Conservation (phyloP, 495 filamentous ascomycete species). For the Pyronema omphalodes region DNA sequence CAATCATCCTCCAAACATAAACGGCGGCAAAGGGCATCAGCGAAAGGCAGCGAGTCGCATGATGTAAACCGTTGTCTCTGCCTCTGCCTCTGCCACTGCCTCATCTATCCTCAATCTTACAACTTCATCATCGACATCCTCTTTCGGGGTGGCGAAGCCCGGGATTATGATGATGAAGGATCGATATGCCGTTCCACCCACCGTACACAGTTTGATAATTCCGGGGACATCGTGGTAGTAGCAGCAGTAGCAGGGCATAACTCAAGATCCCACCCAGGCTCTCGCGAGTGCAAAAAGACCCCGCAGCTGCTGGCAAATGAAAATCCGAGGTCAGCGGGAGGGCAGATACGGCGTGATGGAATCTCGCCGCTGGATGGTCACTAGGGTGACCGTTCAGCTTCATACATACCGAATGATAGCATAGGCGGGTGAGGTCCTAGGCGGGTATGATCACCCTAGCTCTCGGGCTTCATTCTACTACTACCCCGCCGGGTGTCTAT, state of each 20-base stretch:
- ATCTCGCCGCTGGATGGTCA: no score
- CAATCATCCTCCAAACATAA: slow-evolving; percentile 9
- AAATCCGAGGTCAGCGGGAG: no score
- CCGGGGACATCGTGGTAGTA: background rate
- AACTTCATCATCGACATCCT: slow-evolving; percentile 5
- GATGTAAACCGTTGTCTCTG: no score
- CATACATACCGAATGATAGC: background rate
- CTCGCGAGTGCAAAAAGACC: no score
- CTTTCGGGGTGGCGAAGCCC: slow-evolving; percentile 13
- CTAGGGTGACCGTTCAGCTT: no score
- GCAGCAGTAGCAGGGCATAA: no score
- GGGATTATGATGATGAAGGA: slow-evolving; percentile 12
- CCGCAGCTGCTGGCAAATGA: no score
- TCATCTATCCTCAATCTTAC: background rate
- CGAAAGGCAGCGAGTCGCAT: background rate
- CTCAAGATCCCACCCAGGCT: no score
- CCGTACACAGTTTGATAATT: slow-evolving; percentile 5
- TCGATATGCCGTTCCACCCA: slow-evolving; percentile 4
- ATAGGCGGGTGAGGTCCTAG: background rate
- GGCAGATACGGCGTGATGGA: no score
- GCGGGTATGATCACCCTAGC: background rate
- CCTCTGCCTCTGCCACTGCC: no score
- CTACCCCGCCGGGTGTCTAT: background rate
- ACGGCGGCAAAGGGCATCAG: slow-evolving; percentile 15
- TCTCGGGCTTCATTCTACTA: background rate